These are phyloP conservation scores for Ceraceosorus bombacis DNA, from an alignment of 1,284 basidiomycete genomes.

Conservation along the genomic window DNA sequence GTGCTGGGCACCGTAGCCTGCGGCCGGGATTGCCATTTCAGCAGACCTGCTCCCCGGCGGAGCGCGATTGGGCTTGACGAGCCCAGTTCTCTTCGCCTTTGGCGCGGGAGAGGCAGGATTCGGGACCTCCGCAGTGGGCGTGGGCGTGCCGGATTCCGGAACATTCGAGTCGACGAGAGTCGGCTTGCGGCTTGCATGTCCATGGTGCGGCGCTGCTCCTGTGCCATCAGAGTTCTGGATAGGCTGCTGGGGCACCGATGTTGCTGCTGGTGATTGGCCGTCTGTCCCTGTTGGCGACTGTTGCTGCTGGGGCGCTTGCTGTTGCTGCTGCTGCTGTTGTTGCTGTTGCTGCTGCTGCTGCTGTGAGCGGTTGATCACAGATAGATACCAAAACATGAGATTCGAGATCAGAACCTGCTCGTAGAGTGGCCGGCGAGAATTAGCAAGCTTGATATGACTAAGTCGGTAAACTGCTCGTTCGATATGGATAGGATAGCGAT, in stretches of 20 bases:
- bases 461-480: conserved; percentile 94
- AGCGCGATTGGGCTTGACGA: conserved; percentile 38
- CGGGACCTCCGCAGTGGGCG: not conserved
- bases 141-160: too few species aligned
- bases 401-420: conserved; percentile 99
- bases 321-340: conserved; percentile 6
- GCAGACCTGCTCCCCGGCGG: conserved; percentile 56
- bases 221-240: conserved; percentile 29
- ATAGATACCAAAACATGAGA: conserved; percentile 99
- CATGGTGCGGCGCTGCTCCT: too few species aligned
- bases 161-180: too few species aligned
- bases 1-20: conserved; percentile 87
- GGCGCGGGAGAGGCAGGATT: conserved; percentile 1
- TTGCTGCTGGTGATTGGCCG: not conserved
- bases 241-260: conserved; percentile 10
- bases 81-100: conserved; percentile 11
- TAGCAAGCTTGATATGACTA: conserved; percentile 96
- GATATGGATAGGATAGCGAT: conserved; percentile 92
- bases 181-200: too few species aligned
- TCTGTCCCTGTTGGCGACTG: not conserved
- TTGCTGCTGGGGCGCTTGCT: not conserved
- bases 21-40: conserved; percentile 76
- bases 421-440: conserved; percentile 86
- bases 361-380: conserved; percentile 75
- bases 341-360: conserved; percentile 26